phyloP scores from a whole-genome alignment of 2,329 filamentous ascomycete species.

The Fusarium caatingaense region DNA sequence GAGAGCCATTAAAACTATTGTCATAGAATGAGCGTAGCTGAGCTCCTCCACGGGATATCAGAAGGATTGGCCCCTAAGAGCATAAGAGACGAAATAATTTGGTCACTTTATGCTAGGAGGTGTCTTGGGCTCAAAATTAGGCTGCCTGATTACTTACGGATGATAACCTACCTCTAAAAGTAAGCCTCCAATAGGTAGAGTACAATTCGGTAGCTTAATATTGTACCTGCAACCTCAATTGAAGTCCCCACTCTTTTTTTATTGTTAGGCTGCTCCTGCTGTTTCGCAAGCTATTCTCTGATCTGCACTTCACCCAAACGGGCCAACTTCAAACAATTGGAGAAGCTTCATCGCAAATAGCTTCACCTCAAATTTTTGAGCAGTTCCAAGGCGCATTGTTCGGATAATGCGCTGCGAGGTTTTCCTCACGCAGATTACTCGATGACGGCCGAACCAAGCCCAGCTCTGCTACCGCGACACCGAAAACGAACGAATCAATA shows the following conservation, averaged over 20 bases:
- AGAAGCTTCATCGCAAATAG: constrained; percentile 18
- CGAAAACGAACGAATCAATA: constrained; percentile 37
- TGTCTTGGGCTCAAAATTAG: not conserved
- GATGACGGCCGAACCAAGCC: constrained; percentile 47
- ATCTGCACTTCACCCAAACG: constrained; percentile 26
- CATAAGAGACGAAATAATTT: too few species aligned
- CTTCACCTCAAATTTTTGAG: constrained; percentile 3
- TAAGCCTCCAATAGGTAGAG: too few species aligned
- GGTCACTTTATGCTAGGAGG: not conserved
- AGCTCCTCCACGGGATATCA: accelerated
- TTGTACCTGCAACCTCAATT: not conserved
- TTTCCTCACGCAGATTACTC: constrained; percentile 28
- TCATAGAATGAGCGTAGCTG: not conserved
- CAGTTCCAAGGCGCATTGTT: constrained; percentile 27
- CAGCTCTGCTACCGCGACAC: constrained; percentile 41
- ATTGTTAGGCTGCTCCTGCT: constrained; percentile 13
- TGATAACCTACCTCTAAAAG: too few species aligned
- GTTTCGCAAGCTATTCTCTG: constrained; percentile 27
- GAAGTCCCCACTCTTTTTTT: constrained; percentile 27
- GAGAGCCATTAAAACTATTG: not conserved
- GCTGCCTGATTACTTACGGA: too few species aligned
- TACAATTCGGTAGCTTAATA: not conserved
- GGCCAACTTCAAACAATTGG: constrained; percentile 15
- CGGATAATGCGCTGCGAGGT: constrained; percentile 48
- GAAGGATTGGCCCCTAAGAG: too few species aligned